Conservation (phyloP, 768 basidiomycete genomes). For the Suillus plorans region DNA sequence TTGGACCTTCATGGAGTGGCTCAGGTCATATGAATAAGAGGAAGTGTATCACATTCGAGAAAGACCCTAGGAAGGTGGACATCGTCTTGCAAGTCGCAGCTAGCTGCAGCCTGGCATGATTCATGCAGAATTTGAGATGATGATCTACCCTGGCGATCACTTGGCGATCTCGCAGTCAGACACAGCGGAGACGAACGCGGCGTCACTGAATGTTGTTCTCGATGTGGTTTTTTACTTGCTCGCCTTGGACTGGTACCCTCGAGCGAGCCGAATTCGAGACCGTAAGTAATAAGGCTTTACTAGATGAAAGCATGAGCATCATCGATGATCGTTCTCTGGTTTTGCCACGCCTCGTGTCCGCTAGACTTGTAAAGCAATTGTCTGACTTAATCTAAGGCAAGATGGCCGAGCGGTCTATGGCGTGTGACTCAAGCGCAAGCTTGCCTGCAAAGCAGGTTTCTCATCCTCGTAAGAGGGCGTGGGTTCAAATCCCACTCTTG, state of each 20-base stretch:
- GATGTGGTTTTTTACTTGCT: neutral
- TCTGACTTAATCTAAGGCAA: constrained; percentile 29
- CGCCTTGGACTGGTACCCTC: neutral
- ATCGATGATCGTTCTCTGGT: no score
- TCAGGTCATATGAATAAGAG: neutral
- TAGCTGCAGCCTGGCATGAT: neutral
- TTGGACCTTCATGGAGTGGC: neutral
- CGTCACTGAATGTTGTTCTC: neutral
- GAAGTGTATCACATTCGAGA: neutral
- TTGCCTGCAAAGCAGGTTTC: constrained; percentile 17
- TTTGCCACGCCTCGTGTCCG: neutral
- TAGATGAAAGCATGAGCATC: neutral
- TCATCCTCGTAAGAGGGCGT: constrained; percentile 20
- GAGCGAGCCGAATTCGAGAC: neutral
- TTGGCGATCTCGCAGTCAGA: neutral
- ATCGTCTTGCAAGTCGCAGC: neutral
- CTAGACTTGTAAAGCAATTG: neutral
- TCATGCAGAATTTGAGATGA: neutral
- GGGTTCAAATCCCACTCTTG: constrained; percentile 28
- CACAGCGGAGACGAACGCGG: neutral
- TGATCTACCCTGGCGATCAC: neutral
- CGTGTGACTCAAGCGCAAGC: constrained; percentile 55
- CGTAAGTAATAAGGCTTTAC: neutral
- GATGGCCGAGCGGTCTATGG: constrained; percentile 66
- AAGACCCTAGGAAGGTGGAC: neutral